Conservation (phyloP, 306 rosid species). For the Trifolium repens region DNA sequence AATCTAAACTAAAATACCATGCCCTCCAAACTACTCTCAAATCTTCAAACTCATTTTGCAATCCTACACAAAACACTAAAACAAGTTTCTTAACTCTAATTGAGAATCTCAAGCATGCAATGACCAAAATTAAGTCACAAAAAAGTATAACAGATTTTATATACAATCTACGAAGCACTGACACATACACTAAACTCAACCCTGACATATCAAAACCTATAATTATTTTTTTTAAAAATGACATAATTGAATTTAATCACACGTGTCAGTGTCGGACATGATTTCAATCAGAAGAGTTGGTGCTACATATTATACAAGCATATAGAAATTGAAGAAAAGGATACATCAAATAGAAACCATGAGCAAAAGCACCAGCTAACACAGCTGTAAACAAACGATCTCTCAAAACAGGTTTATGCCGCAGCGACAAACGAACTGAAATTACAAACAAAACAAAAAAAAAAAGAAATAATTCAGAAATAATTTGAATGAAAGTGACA, state of each 20-base stretch:
- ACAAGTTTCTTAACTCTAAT: not conserved
- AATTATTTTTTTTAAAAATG: too few species aligned
- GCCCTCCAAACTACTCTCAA: constrained; percentile 3
- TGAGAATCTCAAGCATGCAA: constrained; percentile 9
- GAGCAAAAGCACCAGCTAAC: constrained; percentile 81
- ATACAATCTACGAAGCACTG: too few species aligned
- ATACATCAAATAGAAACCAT: constrained; percentile 92
- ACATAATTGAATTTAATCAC: too few species aligned
- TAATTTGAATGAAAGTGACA: not conserved
- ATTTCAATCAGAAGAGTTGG: too few species aligned
- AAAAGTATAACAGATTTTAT: not conserved
- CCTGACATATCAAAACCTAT: too few species aligned
- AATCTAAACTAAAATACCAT: not conserved
- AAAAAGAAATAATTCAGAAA: not conserved
- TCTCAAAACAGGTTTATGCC: constrained; percentile 83
- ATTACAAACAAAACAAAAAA: not conserved
- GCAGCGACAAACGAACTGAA: constrained; percentile 79
- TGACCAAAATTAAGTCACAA: constrained; percentile 2
- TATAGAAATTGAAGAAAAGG: constrained; percentile 51
- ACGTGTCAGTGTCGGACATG: too few species aligned
- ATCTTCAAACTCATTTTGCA: not conserved
- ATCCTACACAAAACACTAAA: constrained; percentile 10
- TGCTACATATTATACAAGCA: too few species aligned
- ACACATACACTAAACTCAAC: too few species aligned
- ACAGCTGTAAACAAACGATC: constrained; percentile 87